Evolutionary conservation across 2,329 filamentous ascomycete genomes (phyloP), one percentile per base, ranked within the genome.

Genomic region (Truncatella angustata): DNA sequence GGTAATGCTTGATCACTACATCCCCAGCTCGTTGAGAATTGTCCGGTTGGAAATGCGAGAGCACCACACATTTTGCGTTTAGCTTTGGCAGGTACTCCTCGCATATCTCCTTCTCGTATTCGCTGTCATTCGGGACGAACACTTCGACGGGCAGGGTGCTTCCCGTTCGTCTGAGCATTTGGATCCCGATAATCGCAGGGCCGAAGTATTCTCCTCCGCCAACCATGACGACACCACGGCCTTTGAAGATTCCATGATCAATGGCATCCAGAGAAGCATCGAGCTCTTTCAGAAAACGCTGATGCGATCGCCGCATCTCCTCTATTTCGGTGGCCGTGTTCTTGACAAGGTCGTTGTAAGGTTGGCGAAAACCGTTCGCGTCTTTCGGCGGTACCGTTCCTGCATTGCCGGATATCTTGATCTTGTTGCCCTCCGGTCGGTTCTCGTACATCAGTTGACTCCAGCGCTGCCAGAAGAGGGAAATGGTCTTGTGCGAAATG

Each of bases 61-160:
- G 61, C 0, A 78, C 56, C 2, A 71, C 54, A 52, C 72, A 75
- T 43, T 63, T 63, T 5, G 72, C 72, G 35, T 72, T 68, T 16
- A 74, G 55, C 1, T 61, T 56, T 5, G 69, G 70, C 3, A 74
- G 59, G 5, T 71, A 56, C 4, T 59, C 54, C 10, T 70, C 66
- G 63, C 71, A 75, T 9, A 71, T 59, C n/a, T 65, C 54, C 2
- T 60, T 49, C 23, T 74, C 66, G 57, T 70, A 74, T 36, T 73
- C 69, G 24, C 55, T 53, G 47, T 60, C 60, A 46, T 65, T 59
- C 24, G 63, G 65, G 7, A 75, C 62, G 51, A 74, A 74, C 9
- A 76, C 65, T 56, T 75, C 70, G 12, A 75, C 62, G 0, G 73
- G 73, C 3, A 75, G 61, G 5, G 56, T 56, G 16, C 65, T 70